A percentile compares a stretch with the other conserved stretches of the same genome.
Evolutionary conservation across 2,329 filamentous ascomycete genomes (phyloP).

Genomic region (Aspergillus transmontanensis): DNA sequence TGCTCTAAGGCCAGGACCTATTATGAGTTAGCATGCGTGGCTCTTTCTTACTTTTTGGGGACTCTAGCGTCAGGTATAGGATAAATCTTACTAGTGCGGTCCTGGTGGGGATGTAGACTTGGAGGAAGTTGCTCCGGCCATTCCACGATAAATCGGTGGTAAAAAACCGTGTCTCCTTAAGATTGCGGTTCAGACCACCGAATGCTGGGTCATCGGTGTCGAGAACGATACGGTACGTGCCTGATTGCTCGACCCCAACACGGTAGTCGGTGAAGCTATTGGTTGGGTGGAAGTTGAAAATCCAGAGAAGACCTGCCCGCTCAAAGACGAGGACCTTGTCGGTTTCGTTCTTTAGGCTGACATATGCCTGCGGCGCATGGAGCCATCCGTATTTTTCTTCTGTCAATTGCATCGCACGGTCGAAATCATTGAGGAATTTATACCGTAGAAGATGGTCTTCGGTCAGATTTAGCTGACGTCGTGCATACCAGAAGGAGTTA

Average conservation of each 20-base stretch:
- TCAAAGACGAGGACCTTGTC: conserved; percentile 98
- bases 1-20: conserved; percentile 60
- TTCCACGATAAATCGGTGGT: conserved; percentile 93
- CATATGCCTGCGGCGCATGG: conserved; percentile 79
- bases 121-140: conserved; percentile 81
- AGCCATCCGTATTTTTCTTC: conserved; percentile 94
- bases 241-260: conserved; percentile 79
- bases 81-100: conserved; percentile 71
- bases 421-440: conserved; percentile 89
- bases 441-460: conserved; percentile 87
- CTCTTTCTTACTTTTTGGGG: too few relatives aligned
- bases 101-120: conserved; percentile 84
- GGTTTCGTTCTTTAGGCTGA: conserved; percentile 87
- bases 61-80: background rate
- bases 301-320: conserved; percentile 82
- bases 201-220: conserved; percentile 77
- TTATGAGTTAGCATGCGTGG: background rate
- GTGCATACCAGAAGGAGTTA: conserved; percentile 93
- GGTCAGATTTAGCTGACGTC: conserved; percentile 88
- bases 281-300: conserved; percentile 93
- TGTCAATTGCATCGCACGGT: conserved; percentile 83
- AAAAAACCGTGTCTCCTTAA: conserved; percentile 83
- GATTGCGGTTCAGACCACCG: conserved; percentile 77
- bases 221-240: conserved; percentile 84
- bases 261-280: conserved; percentile 90